Evolutionary conservation across 2,329 filamentous ascomycete species (phyloP).

Genomic region (Fusarium nematophilum): DNA sequence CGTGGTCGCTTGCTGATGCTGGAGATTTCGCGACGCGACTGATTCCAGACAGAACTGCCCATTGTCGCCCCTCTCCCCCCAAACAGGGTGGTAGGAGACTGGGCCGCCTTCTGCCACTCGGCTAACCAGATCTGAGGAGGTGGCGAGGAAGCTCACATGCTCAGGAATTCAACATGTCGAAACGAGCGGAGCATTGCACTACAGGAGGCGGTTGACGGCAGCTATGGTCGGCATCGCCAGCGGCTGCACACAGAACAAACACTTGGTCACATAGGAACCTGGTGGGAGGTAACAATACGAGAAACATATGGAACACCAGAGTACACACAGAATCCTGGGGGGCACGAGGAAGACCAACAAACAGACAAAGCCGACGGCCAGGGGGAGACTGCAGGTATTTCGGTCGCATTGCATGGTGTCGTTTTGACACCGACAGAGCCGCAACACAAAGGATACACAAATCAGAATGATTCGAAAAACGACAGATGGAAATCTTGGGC

Average conservation of each 20-base stretch:
- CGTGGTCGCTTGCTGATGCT: too few species aligned
- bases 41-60: conserved; percentile 4
- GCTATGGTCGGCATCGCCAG: neutral
- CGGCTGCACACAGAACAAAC: neutral
- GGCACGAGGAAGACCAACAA: neutral
- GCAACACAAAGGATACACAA: neutral
- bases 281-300: neutral
- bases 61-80: conserved; percentile 1
- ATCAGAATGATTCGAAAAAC: neutral
- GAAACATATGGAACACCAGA: neutral
- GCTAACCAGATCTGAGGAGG: neutral
- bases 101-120: neutral
- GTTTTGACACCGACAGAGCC: neutral
- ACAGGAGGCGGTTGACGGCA: neutral
- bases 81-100: neutral
- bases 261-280: conserved; percentile 1
- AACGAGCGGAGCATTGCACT: conserved; percentile 2
- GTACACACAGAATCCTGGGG: neutral
- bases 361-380: neutral
- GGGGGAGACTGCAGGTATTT: neutral
- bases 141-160: neutral
- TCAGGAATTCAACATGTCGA: neutral
- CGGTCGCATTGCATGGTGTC: neutral
- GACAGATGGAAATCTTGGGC: neutral
- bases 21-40: too few species aligned